Evolutionary conservation across 2,329 filamentous ascomycete genomes (phyloP), one percentile per base, ranked within the genome.

Genomic region (Trichoderma atroviride): DNA sequence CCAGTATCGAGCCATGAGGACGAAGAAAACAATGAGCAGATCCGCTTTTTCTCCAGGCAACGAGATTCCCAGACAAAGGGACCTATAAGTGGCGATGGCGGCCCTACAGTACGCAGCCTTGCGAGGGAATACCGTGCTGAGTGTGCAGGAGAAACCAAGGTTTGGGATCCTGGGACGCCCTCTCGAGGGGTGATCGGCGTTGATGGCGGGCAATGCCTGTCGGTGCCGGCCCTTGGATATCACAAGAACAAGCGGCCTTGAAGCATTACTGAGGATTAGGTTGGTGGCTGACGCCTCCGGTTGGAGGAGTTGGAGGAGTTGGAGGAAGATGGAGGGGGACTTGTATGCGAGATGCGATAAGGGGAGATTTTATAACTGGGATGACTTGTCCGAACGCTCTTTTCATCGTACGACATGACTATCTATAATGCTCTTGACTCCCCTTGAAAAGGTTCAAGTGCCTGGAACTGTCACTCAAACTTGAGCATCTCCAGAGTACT

Each of bases 1-100:
- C 31, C 47, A 50, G 57, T 37, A 59, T 29, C 27, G 63, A 59
- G 27, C n/a, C 63, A 35, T 29, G 63, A 52, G 55, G 63, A 52
- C 11, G 40, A 58, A 52, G 53, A 31, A 19, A 33, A 52, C 35
- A 58, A 59, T 7, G 27, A 33, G 5, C 27, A 29, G 63, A 59
- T 67, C 63, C 55, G 63, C 63, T 67, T 67, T 67, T 67, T 10
- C 63, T 57, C 63, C 55, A 67, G 55, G 53, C 63, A 67, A 29
- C 63, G 63, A 59, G 27, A 67, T 67, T 59, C 35, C 40, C 53
- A 37, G 27, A 29, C n/a, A 27, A 33, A 22, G n/a, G 3, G 35
- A 33, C n/a, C 53, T 67, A 31, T 59, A 35, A 22, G 27, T 52
- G 40, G 33, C 14, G 40, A 52, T 58, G n/a, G 33, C 29, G 16